A percentile compares a stretch with the other conserved stretches of the same genome.
Evolutionary conservation across 805 yeast genomes (phyloP).

Genomic region (Lipomyces orientalis): DNA sequence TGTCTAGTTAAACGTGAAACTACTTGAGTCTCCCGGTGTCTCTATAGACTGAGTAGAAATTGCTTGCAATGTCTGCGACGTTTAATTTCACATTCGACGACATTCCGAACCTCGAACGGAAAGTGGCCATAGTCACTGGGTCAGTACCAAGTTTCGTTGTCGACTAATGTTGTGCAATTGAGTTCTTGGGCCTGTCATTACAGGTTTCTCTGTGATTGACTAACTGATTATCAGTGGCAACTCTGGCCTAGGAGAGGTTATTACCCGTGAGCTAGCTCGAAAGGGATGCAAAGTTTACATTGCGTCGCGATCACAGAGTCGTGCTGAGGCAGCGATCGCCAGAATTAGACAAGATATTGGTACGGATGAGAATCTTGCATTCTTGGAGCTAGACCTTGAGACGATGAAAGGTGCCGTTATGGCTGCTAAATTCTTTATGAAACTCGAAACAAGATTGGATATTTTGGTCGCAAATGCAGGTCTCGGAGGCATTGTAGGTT

Average conservation of each 20-base stretch:
- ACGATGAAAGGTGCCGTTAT: slow-evolving; percentile 27
- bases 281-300: slow-evolving; percentile 36
- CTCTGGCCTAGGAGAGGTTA: slow-evolving; percentile 36
- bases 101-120: slow-evolving; percentile 30
- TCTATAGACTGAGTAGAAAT: background rate
- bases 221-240: slow-evolving; percentile 20
- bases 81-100: slow-evolving; percentile 25
- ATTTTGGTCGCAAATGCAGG: slow-evolving; percentile 78
- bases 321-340: slow-evolving; percentile 30
- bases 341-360: slow-evolving; percentile 21
- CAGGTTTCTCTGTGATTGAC: background rate
- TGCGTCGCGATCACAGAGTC: slow-evolving; percentile 24
- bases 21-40: background rate
- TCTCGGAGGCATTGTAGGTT: slow-evolving; percentile 43
- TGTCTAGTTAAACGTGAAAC: background rate
- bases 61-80: background rate
- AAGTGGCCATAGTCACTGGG: slow-evolving; percentile 35
- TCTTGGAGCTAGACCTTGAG: slow-evolving; percentile 31
- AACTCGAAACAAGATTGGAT: slow-evolving; percentile 55
- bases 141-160: background rate
- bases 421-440: slow-evolving; percentile 47
- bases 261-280: slow-evolving; percentile 28
- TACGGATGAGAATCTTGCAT: slow-evolving; percentile 23
- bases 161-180: background rate
- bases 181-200: background rate